A percentile compares a stretch with the other conserved stretches of the same genome.
These are phyloP conservation scores for Podospora appendiculata DNA, from an alignment of 495 filamentous ascomycete genomes.

Conservation along the genomic window DNA sequence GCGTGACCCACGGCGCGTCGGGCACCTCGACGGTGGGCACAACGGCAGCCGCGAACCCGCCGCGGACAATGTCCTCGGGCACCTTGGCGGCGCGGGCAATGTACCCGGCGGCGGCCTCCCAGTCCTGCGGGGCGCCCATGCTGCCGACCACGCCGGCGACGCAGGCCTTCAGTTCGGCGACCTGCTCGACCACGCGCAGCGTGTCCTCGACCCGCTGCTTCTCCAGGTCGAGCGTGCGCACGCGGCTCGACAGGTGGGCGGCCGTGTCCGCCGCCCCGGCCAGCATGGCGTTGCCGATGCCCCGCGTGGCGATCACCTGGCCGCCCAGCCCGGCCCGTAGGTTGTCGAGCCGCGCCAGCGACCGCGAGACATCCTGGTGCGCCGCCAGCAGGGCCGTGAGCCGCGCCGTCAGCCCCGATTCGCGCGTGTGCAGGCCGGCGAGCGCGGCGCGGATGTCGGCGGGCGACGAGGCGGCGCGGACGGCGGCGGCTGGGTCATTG, in stretches of 20 bases:
- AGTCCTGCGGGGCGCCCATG: constrained; percentile 97
- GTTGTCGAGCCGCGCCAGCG: constrained; percentile 80
- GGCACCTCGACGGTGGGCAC: constrained; percentile 95
- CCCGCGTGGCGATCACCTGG: constrained; percentile 75
- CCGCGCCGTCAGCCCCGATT: constrained; percentile 62
- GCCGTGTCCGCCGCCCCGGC: constrained; percentile 77
- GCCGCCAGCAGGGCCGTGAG: constrained; percentile 70
- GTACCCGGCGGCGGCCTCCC: constrained; percentile 92
- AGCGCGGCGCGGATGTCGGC: constrained; percentile 73
- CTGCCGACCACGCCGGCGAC: constrained; percentile 90
- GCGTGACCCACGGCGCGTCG: constrained; percentile 78
- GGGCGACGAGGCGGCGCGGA: constrained; percentile 64
- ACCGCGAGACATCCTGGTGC: constrained; percentile 75
- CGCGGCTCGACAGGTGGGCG: constrained; percentile 74
- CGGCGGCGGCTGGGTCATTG: constrained; percentile 25
- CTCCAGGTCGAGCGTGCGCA: constrained; percentile 80
- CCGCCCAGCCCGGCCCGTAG: constrained; percentile 81
- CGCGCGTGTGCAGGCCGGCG: constrained; percentile 63
- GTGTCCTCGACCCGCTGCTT: constrained; percentile 86
- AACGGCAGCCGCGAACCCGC: constrained; percentile 85
- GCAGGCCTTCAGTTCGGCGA: constrained; percentile 91
- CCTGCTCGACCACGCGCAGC: constrained; percentile 87
- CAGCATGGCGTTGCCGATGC: constrained; percentile 83
- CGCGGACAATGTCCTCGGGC: constrained; percentile 66
- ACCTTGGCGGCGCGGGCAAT: constrained; percentile 74